Percentiles rank a stretch among this genome's conserved stretches.
Conservation (phyloP, 2,329 filamentous ascomycete species). For the Penicillium crustosum region DNA sequence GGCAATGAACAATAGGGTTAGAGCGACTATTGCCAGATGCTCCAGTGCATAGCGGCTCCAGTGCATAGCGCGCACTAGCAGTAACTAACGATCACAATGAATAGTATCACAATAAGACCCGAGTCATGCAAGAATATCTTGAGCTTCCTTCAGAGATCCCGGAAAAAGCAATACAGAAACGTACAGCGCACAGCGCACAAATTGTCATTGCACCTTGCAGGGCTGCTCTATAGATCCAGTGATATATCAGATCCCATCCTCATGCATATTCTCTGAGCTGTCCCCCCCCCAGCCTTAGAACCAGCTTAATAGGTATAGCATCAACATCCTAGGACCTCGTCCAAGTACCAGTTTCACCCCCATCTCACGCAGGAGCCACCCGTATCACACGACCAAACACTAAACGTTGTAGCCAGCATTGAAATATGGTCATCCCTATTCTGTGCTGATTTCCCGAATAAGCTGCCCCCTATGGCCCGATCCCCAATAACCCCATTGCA, state of each 20-base stretch:
- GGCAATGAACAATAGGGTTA: not conserved
- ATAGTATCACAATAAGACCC: not conserved
- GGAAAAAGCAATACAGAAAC: not conserved
- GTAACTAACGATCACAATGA: slow-evolving; percentile 3
- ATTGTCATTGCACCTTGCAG: not conserved
- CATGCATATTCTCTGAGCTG: slow-evolving; percentile 11
- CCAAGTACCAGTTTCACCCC: not conserved
- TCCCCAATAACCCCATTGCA: not conserved
- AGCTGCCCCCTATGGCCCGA: not conserved
- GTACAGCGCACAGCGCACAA: not conserved
- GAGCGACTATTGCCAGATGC: not conserved
- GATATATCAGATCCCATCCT: slow-evolving; percentile 17
- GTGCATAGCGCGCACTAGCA: not conserved
- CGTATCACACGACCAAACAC: not conserved
- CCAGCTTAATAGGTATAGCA: not conserved
- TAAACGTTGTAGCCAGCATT: not conserved
- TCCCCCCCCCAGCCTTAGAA: slow-evolving; percentile 3
- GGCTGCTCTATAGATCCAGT: not conserved
- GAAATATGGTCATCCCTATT: not conserved
- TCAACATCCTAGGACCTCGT: not conserved
- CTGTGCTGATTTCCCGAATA: not conserved
- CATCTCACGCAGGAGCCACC: not conserved
- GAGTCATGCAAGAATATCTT: not conserved
- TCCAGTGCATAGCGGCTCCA: not conserved
- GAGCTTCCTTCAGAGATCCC: not conserved